Evolutionary conservation across 768 basidiomycete genomes (phyloP).

Genomic region (Hericium coralloides): DNA sequence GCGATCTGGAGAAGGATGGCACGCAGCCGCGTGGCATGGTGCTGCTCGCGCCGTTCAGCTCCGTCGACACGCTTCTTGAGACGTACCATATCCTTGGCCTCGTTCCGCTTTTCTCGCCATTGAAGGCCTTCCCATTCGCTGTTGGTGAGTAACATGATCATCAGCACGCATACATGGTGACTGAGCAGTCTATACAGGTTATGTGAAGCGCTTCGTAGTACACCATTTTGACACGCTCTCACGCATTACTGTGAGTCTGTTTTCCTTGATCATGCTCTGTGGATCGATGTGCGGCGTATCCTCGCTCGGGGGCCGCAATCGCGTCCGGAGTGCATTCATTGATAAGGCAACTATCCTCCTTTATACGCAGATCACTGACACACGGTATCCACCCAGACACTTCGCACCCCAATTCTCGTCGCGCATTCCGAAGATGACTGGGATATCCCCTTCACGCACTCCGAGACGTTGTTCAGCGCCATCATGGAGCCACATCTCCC

Average conservation of each 20-base stretch:
- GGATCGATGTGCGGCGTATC: too few relatives aligned
- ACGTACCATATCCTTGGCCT: constrained; percentile 59
- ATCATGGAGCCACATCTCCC: constrained; percentile 54
- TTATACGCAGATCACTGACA: too few relatives aligned
- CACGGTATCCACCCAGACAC: constrained; percentile 31
- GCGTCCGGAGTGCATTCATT: too few relatives aligned
- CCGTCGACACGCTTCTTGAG: constrained; percentile 40
- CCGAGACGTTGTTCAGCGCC: constrained; percentile 55
- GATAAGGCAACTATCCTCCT: too few relatives aligned
- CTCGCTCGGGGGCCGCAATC: too few relatives aligned
- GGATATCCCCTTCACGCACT: constrained; percentile 66
- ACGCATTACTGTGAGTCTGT: constrained; percentile 42
- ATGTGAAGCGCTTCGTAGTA: constrained; percentile 39
- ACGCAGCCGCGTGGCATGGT: constrained; percentile 30
- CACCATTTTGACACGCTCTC: constrained; percentile 58
- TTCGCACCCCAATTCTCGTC: constrained; percentile 61
- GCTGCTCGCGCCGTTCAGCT: constrained; percentile 32
- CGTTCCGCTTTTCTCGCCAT: constrained; percentile 64
- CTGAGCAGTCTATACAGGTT: constrained; percentile 29
- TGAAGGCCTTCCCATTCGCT: constrained; percentile 52
- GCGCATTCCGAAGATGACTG: constrained; percentile 69
- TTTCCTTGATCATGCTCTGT: neutral
- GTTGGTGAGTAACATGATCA: constrained; percentile 40
- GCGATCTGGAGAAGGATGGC: constrained; percentile 31
- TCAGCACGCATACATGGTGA: constrained; percentile 3